Evolutionary conservation across 352 stramenopile species (phyloP), one percentile per base, ranked within the genome.

Genomic region (Pythium biforme): DNA sequence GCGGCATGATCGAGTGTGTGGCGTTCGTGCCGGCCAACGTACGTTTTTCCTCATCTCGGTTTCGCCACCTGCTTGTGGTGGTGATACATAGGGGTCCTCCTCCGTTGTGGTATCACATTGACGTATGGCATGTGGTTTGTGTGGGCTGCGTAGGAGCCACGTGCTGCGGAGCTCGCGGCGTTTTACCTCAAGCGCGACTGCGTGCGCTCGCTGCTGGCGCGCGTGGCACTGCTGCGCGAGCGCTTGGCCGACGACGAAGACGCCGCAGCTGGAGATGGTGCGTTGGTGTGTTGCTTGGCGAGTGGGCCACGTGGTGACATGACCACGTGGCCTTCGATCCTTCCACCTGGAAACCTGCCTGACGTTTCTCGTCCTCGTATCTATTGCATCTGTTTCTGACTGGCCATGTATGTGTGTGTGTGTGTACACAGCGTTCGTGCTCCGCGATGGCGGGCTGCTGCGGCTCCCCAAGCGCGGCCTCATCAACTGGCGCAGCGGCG

Each of bases 101-200:
- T n/a, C n/a, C n/a, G n/a, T n/a, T n/a, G n/a, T n/a, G n/a, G n/a
- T n/a, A n/a, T n/a, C n/a, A n/a, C n/a, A n/a, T n/a, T n/a, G n/a
- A n/a, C n/a, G n/a, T n/a, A n/a, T n/a, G n/a, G n/a, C n/a, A n/a
- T n/a, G n/a, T n/a, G n/a, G n/a, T 40, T 11, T 17, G 14, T 40
- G 34, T 17, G 34, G 34, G 2, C 6, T 14, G 34, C 12, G 34
- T 17, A 69, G 52, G 70, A 76, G 43, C 54, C 72, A 20, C 60
- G 76, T 7, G 64, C 69, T 0, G 59, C 66, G 22, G 69, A 81
- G 6, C 59, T 75, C 22, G 82, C 79, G n/a, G 49, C 64, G 14
- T 68, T 65, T 29, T 83, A 74, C 54, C 68, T 92, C 25, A 92
- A 92, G 59, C 77, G 68, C 26, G 83, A 92, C 55, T 86, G 90